phyloP scores from a whole-genome alignment of 805 yeast genomes.

The Candida manassasensis region DNA sequence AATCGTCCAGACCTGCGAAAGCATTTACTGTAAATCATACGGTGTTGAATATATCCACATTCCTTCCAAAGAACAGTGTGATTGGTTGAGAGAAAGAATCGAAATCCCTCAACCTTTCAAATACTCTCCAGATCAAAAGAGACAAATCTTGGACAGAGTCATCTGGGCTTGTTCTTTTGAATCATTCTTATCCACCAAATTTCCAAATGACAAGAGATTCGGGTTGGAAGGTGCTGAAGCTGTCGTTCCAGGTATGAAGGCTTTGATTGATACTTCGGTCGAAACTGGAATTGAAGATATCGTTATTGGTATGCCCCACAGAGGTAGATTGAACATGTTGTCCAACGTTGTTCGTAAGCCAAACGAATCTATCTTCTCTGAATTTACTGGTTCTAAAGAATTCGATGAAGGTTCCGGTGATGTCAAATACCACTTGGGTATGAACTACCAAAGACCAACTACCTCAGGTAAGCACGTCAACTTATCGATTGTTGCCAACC shows the following conservation, averaged over 20 bases:
- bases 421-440: conserved; percentile 98
- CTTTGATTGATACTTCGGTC: conserved; percentile 89
- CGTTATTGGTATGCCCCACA: conserved; percentile 98
- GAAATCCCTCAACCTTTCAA: conserved; percentile 88
- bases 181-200: conserved; percentile 86
- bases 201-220: conserved; percentile 97
- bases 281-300: conserved; percentile 92
- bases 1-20: conserved; percentile 72
- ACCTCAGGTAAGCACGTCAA: conserved; percentile 96
- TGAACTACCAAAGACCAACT: conserved; percentile 98
- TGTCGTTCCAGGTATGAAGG: conserved; percentile 94
- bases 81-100: conserved; percentile 95
- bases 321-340: conserved; percentile 97
- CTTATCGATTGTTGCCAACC: conserved; percentile 95
- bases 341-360: conserved; percentile 98
- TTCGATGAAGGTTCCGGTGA: conserved; percentile 98
- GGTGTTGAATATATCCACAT: conserved; percentile 97
- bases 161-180: conserved; percentile 97
- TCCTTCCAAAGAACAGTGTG: conserved; percentile 92
- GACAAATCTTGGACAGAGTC: conserved; percentile 92
- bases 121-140: conserved; percentile 82
- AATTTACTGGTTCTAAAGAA: conserved; percentile 86
- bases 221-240: conserved; percentile 99
- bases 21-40: conserved; percentile 78
- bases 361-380: conserved; percentile 94